A percentile compares a stretch with the other conserved stretches of the same genome.
phyloP scores from a whole-genome alignment of 768 basidiomycete genomes.

The Tephrocybe sp. region DNA sequence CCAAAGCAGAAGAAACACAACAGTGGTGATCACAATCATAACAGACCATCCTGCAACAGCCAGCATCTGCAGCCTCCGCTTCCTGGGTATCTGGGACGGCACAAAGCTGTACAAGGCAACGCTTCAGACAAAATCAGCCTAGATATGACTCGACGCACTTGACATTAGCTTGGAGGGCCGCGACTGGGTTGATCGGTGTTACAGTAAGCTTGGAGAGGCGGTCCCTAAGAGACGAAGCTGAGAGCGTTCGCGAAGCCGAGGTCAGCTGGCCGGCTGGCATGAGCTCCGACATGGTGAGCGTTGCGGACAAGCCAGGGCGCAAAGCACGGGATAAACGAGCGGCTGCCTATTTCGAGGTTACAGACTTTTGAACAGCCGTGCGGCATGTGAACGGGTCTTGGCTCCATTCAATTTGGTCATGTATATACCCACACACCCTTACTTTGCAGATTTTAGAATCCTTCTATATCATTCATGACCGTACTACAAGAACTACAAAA shows the following conservation, averaged over 20 bases:
- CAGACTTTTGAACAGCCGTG: neutral
- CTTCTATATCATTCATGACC: conserved; percentile 4
- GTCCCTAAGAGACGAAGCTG: conserved; percentile 62
- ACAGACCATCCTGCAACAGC: conserved; percentile 88
- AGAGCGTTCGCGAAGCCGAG: conserved; percentile 50
- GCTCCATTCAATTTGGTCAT: conserved; percentile 5
- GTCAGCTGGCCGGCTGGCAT: conserved; percentile 24
- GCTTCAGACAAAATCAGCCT: conserved; percentile 1
- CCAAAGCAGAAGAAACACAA: conserved; percentile 81
- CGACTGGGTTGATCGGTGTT: conserved; percentile 63
- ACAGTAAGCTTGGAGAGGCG: conserved; percentile 59
- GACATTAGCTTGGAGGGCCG: conserved; percentile 69
- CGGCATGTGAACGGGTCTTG: conserved; percentile 3
- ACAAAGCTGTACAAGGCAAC: conserved; percentile 58
- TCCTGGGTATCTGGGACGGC: conserved; percentile 82
- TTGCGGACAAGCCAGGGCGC: conserved; percentile 7
- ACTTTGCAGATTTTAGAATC: conserved; percentile 7
- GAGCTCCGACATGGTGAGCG: conserved; percentile 10
- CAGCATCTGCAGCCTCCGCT: conserved; percentile 85
- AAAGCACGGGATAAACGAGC: neutral
- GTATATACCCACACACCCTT: conserved; percentile 4
- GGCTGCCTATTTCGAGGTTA: neutral
- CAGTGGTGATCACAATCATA: conserved; percentile 66
- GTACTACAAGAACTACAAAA: conserved; percentile 3
- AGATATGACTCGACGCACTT: conserved; percentile 44